These are phyloP conservation scores for Scutellaria galericulata DNA, from an alignment of 257 asterid genomes.

Conservation along the genomic window DNA sequence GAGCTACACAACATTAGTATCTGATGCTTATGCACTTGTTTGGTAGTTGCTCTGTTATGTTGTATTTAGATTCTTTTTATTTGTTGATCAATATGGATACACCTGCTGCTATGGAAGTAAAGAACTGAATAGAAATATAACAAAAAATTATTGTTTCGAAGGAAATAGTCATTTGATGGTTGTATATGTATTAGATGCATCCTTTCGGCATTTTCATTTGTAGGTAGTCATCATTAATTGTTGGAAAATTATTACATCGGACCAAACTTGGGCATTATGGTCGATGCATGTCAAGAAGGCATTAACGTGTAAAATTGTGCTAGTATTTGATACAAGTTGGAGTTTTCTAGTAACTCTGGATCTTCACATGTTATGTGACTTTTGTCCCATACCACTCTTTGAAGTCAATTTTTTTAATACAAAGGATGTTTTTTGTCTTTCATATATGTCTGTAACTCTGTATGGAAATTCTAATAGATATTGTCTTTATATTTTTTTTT, in stretches of 20 bases:
- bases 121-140: slow-evolving; percentile 5
- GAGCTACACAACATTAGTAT: neutral
- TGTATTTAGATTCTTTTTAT: neutral
- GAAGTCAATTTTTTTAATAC: neutral
- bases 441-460: neutral
- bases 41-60: slow-evolving; percentile 12
- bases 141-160: neutral
- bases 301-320: neutral
- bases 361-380: neutral
- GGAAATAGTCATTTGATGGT: neutral
- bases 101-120: neutral
- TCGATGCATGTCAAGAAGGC: neutral
- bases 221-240: neutral
- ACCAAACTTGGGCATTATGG: neutral
- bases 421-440: neutral
- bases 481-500: neutral
- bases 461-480: neutral
- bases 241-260: neutral
- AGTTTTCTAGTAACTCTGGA: neutral
- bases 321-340: neutral
- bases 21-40: neutral
- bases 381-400: neutral
- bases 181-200: neutral
- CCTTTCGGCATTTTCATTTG: neutral
- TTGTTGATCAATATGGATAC: slow-evolving; percentile 4